Conservation (phyloP, 139 green algal species). For the Chlamydomonas schloesseri region DNA sequence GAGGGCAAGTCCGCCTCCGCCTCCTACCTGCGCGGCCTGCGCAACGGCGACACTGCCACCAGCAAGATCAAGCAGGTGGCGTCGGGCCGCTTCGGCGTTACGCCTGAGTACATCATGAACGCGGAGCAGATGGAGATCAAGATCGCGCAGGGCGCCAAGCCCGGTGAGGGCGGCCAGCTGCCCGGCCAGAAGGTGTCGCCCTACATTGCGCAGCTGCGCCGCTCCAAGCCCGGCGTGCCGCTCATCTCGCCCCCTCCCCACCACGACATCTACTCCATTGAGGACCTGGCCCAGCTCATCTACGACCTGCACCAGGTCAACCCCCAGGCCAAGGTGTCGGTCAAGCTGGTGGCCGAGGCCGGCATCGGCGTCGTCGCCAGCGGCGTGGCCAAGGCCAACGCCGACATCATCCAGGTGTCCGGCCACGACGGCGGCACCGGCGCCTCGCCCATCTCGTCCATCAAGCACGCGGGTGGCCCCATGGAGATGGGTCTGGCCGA, state of each 20-base stretch:
- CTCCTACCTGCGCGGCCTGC: conserved; percentile 93
- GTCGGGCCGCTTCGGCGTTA: conserved; percentile 97
- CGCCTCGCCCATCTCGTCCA: conserved; percentile 95
- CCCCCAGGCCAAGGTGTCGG: conserved; percentile 89
- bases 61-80: conserved; percentile 96
- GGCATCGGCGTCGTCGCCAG: conserved; percentile 97
- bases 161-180: conserved; percentile 97
- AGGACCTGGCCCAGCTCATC: conserved; percentile 99
- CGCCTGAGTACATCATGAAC: conserved; percentile 97
- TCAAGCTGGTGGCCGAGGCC: conserved; percentile 98
- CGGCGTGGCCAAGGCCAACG: conserved; percentile 98
- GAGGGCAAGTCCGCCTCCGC: conserved; percentile 83
- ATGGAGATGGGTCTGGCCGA: conserved; percentile 98
- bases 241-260: conserved; percentile 97
- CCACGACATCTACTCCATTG: conserved; percentile 99
- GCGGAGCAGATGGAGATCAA: conserved; percentile 99
- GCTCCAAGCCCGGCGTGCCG: conserved; percentile 97
- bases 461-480: conserved; percentile 98
- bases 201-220: conserved; percentile 96
- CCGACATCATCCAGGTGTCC: conserved; percentile 97
- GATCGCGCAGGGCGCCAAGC: conserved; percentile 92
- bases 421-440: conserved; percentile 98
- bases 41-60: conserved; percentile 95
- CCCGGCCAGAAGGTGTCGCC: conserved; percentile 95
- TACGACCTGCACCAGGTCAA: conserved; percentile 95